Conservation (phyloP, 257 asterid genomes). For the Henckelia pumila region DNA sequence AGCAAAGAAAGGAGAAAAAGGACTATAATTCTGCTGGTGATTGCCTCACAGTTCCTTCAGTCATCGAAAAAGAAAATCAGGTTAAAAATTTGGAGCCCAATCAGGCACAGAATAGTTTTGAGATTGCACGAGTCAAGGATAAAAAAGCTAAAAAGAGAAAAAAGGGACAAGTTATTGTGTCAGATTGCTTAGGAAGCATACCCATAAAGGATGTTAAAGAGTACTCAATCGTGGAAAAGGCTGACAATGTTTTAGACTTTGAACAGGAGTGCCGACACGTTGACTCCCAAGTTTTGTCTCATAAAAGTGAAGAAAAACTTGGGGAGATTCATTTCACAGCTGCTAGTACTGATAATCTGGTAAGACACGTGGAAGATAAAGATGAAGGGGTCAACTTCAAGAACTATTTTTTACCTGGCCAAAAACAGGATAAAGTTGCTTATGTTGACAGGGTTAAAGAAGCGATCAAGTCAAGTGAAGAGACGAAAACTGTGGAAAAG, state of each 20-base stretch:
- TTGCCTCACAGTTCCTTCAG: not conserved
- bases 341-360: conserved; percentile 30
- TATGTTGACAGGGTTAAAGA: not conserved
- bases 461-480: conserved; percentile 1
- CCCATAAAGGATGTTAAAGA: conserved; percentile 29
- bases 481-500: conserved; percentile 21
- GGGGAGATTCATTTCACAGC: conserved; percentile 30
- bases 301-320: conserved; percentile 29
- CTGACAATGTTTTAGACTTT: conserved; percentile 10
- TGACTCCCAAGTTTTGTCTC: conserved; percentile 27
- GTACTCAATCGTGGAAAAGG: conserved; percentile 24
- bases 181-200: not conserved
- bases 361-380: conserved; percentile 26
- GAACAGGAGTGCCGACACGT: conserved; percentile 18
- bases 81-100: not conserved
- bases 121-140: not conserved
- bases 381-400: conserved; percentile 49
- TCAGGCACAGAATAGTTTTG: not conserved
- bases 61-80: not conserved
- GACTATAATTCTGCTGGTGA: not conserved
- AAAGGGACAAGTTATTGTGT: not conserved
- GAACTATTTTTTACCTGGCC: conserved; percentile 43
- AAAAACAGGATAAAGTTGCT: not conserved
- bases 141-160: no score
- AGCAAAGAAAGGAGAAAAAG: not conserved